Evolutionary conservation across 2,329 filamentous ascomycete species (phyloP).

Genomic region (Ceratocystis variospora): DNA sequence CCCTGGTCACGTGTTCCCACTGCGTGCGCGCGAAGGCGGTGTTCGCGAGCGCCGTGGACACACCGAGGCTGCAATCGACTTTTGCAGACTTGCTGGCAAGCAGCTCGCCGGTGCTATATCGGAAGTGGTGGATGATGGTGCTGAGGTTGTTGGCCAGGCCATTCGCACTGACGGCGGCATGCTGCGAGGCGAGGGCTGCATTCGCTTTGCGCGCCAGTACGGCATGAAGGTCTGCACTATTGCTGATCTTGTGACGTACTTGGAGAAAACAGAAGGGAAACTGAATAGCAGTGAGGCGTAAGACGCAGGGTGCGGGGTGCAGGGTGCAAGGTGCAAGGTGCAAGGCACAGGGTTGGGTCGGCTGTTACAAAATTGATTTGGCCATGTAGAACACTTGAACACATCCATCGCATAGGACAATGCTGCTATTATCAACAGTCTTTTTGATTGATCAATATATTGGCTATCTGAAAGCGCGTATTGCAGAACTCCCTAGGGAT

Average conservation of each 20-base stretch:
- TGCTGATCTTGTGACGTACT: slow-evolving; percentile 67
- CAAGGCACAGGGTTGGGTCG: neutral
- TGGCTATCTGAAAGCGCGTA: neutral
- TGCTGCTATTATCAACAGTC: neutral
- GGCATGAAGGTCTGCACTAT: slow-evolving; percentile 92
- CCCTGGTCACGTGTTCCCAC: slow-evolving; percentile 80
- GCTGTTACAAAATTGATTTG: neutral
- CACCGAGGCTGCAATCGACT: slow-evolving; percentile 85
- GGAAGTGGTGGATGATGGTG: slow-evolving; percentile 81
- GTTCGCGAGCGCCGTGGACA: slow-evolving; percentile 70
- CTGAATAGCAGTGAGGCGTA: slow-evolving; percentile 32
- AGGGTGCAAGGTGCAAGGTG: neutral
- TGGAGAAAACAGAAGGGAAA: slow-evolving; percentile 62
- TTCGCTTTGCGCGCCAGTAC: slow-evolving; percentile 77
- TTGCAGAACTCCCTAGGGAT: neutral
- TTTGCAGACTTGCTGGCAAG: slow-evolving; percentile 76
- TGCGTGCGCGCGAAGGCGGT: slow-evolving; percentile 65
- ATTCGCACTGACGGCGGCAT: slow-evolving; percentile 60
- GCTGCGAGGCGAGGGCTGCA: slow-evolving; percentile 78
- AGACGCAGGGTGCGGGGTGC: neutral
- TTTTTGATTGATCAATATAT: neutral
- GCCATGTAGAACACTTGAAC: neutral
- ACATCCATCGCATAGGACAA: neutral
- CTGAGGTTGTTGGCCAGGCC: slow-evolving; percentile 53
- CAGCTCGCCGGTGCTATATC: slow-evolving; percentile 67